Evolutionary conservation across 2,329 filamentous ascomycete genomes (phyloP).

Genomic region (Pyrenophora teres): DNA sequence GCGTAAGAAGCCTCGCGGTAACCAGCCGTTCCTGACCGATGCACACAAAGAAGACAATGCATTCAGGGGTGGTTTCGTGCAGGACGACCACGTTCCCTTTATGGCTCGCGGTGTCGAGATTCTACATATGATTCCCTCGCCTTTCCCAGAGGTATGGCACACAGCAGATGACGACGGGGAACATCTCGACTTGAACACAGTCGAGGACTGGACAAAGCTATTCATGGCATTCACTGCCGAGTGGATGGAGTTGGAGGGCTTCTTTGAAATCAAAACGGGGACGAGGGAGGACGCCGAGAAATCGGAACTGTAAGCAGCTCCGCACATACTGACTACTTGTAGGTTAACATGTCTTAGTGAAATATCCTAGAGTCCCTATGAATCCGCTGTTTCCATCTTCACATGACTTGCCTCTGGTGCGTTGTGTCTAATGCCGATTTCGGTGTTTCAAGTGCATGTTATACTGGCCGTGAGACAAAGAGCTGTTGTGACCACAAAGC

Average conservation of each 20-base stretch:
- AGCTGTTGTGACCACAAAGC: neutral
- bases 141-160: constrained; percentile 89
- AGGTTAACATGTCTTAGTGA: constrained; percentile 34
- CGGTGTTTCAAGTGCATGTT: neutral
- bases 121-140: constrained; percentile 85
- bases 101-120: constrained; percentile 85
- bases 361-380: constrained; percentile 33
- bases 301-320: constrained; percentile 46
- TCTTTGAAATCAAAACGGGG: constrained; percentile 33
- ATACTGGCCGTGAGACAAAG: constrained; percentile 13
- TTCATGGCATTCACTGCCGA: constrained; percentile 85
- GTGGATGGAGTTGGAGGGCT: constrained; percentile 74
- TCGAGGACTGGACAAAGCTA: constrained; percentile 87
- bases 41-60: constrained; percentile 59
- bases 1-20: constrained; percentile 36
- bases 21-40: constrained; percentile 62
- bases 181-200: constrained; percentile 79
- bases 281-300: constrained; percentile 28
- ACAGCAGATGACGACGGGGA: constrained; percentile 80
- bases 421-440: neutral
- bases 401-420: no score
- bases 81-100: constrained; percentile 93
- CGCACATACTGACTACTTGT: constrained; percentile 7
- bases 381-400: constrained; percentile 4
- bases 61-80: constrained; percentile 63